Base-by-base conservation (phyloP, 768 basidiomycete species). In the Neoboletus brunneissimus region DNA sequence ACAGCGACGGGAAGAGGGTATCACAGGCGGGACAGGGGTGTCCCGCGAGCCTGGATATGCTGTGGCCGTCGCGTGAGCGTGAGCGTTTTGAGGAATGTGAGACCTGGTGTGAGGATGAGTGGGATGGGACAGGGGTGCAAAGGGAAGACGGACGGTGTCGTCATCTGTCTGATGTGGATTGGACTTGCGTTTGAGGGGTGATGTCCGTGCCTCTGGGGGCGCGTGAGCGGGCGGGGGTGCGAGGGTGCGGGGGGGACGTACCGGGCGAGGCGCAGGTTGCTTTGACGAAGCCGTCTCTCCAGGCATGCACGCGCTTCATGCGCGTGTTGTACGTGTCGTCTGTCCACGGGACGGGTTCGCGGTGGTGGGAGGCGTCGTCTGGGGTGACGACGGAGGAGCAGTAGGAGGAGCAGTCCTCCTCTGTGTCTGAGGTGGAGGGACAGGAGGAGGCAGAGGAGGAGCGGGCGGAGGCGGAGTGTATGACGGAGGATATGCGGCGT, bases 1-100 rank as follows among this genome's bases (percentile, higher is more conserved):
- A 78, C n/a, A 69, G 77, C 11, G 84, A 80, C 47, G 79, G 69
- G 67, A 91, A 90, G 58, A 76, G 80, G 23, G 82, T 75, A 64
- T 91, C 88, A 66, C 88, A 91, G 10, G 88, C 89, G 27, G 89
- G 81, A 76, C 88, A 91, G 2, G 86, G 79, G 66, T 85, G 82
- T 48, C 78, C 77, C 37, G 76, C 73, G 45, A 84, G 73, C 42
- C 65, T 62, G 23, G 69, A 70, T 47, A 73, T 69, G 53, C 73
- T 67, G 61, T 66, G 74, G 60, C 68, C 77, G 61, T 69, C 71
- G 60, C 62, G 72, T 22, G 73, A 78, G 48, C 82, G 81, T 31
- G 84, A 83, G 53, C 83, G 79, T 73, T 85, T 86, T 42, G 83
- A 81, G 10, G 76, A 71, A 54, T 79, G 82, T 10, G 83, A 83